Evolutionary conservation across 257 asterid genomes (phyloP).

Genomic region (Solanum habrochaites): DNA sequence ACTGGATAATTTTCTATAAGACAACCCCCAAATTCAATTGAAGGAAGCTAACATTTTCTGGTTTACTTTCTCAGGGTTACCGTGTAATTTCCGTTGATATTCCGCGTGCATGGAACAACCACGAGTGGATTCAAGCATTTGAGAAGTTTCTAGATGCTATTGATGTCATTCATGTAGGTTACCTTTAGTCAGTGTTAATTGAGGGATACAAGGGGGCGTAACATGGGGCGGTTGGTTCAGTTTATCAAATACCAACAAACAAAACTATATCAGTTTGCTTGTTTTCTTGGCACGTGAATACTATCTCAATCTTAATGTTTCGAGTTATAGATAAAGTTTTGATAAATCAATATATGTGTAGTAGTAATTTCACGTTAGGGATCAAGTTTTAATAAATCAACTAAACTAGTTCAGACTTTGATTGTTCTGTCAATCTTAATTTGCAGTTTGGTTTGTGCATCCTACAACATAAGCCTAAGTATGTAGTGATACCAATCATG

Average conservation of each 20-base stretch:
- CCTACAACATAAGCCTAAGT: neutral
- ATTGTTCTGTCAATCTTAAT: neutral
- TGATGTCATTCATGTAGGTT: conserved; percentile 94
- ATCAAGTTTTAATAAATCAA: neutral
- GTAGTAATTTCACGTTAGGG: neutral
- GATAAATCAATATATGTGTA: neutral
- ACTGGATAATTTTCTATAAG: neutral
- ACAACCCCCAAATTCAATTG: neutral
- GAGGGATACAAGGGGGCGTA: neutral
- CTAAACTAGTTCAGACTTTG: neutral
- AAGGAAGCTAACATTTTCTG: neutral
- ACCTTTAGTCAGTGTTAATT: neutral
- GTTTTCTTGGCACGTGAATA: neutral
- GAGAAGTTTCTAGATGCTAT: conserved; percentile 95
- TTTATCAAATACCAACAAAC: neutral
- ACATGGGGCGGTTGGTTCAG: neutral
- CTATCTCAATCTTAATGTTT: neutral
- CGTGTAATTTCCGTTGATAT: conserved; percentile 93
- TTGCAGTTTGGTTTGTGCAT: neutral
- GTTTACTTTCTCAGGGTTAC: conserved; percentile 58
- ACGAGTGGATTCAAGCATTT: conserved; percentile 92
- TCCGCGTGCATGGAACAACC: conserved; percentile 88
- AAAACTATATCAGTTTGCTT: neutral
- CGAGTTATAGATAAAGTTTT: neutral
- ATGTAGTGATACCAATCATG: neutral